These are phyloP conservation scores for Theobroma grandiflorum DNA, from an alignment of 441 rosid species.

Conservation along the genomic window DNA sequence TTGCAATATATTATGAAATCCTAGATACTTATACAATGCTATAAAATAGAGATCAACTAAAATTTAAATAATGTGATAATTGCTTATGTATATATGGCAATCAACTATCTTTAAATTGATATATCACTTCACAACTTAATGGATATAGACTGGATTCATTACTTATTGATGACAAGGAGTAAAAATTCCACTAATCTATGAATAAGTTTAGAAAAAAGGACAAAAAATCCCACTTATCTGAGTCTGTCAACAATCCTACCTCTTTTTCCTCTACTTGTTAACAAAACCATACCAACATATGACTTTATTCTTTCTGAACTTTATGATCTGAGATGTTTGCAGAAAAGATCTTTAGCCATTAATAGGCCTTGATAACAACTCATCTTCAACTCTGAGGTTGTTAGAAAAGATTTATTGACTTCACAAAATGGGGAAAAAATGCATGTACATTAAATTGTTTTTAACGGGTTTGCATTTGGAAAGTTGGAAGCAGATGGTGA, in stretches of 20 bases:
- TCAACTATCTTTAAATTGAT: background rate
- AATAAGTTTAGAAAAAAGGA: too few relatives aligned
- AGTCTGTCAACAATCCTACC: background rate
- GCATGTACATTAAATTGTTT: conserved; percentile 7
- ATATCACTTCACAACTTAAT: background rate
- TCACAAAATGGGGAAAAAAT: background rate
- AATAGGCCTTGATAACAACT: background rate
- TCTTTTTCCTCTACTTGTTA: background rate
- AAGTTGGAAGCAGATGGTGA: background rate
- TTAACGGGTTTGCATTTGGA: background rate
- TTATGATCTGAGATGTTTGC: conserved; percentile 17
- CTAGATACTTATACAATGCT: background rate
- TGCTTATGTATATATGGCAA: background rate
- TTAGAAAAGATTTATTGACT: background rate
- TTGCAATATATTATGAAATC: background rate
- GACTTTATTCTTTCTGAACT: conserved; percentile 12
- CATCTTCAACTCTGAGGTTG: background rate
- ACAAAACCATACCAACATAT: background rate
- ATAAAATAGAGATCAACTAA: background rate
- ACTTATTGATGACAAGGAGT: background rate
- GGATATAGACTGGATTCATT: background rate
- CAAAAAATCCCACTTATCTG: background rate
- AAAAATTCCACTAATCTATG: background rate
- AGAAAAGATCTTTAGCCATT: background rate
- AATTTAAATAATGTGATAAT: background rate